Evolutionary conservation across 2,329 filamentous ascomycete species (phyloP).

Genomic region (Penicillium freii): DNA sequence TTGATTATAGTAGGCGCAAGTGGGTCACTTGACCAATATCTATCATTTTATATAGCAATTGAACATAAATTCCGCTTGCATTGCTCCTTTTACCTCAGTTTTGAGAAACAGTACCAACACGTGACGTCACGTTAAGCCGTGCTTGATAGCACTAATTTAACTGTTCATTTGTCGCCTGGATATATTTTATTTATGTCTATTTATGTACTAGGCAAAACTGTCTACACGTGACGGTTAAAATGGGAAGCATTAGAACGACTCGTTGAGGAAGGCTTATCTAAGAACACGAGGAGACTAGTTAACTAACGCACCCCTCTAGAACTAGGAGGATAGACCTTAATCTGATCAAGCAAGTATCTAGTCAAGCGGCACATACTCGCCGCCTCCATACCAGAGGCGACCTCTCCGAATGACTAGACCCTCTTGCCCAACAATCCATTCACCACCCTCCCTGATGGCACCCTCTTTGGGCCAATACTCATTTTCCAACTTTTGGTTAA

Average conservation of each 20-base stretch:
- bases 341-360: neutral
- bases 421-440: conserved; percentile 80
- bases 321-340: neutral
- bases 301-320: neutral
- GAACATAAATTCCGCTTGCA: neutral
- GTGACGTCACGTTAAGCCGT: neutral
- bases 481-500: conserved; percentile 70
- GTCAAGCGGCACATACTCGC: conserved; percentile 57
- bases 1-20: neutral
- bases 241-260: neutral
- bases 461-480: conserved; percentile 64
- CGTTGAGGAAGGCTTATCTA: neutral
- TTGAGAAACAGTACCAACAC: neutral
- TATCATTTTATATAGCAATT: too few species aligned
- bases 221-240: neutral
- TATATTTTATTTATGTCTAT: neutral
- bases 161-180: neutral
- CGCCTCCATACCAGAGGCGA: conserved; percentile 84
- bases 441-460: conserved; percentile 53
- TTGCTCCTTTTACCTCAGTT: neutral
- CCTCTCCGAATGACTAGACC: conserved; percentile 74
- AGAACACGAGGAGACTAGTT: neutral
- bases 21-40: too few species aligned
- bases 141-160: neutral
- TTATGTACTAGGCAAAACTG: neutral